Conservation (phyloP, 768 basidiomycete genomes). For the Tubosaeta sp. region DNA sequence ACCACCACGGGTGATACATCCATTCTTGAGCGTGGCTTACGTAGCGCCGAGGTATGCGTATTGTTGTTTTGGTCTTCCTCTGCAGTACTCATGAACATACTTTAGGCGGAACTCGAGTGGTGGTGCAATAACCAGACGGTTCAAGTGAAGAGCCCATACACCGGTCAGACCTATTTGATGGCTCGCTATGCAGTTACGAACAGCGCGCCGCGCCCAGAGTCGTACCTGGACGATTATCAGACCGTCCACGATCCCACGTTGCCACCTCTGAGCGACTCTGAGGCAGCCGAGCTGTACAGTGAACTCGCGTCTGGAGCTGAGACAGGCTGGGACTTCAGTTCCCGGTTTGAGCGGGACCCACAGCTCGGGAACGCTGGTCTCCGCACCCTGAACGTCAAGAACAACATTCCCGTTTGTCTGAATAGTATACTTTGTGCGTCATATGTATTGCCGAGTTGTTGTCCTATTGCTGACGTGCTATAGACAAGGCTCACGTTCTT, state of each 20-base stretch:
- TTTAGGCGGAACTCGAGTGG: slow-evolving; percentile 75
- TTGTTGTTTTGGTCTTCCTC: neutral
- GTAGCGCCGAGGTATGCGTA: slow-evolving; percentile 65
- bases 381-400: slow-evolving; percentile 65
- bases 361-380: slow-evolving; percentile 50
- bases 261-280: slow-evolving; percentile 54
- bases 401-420: slow-evolving; percentile 68
- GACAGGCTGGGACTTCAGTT: slow-evolving; percentile 49
- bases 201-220: slow-evolving; percentile 86
- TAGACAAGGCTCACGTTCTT: slow-evolving; percentile 61
- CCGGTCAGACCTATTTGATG: slow-evolving; percentile 60
- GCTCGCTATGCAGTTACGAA: slow-evolving; percentile 76
- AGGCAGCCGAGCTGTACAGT: slow-evolving; percentile 67
- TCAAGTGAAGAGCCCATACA: slow-evolving; percentile 65
- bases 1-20: slow-evolving; percentile 61
- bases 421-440: slow-evolving; percentile 81
- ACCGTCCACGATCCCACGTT: slow-evolving; percentile 67
- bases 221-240: slow-evolving; percentile 71
- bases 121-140: slow-evolving; percentile 74
- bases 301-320: slow-evolving; percentile 90
- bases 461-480: slow-evolving; percentile 2
- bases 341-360: slow-evolving; percentile 39
- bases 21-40: slow-evolving; percentile 79
- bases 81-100: neutral
- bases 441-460: neutral